A percentile compares a stretch with the other conserved stretches of the same genome.
Evolutionary conservation across 129 eudicot species (phyloP).

Genomic region (Centrapalus pauciflorus): DNA sequence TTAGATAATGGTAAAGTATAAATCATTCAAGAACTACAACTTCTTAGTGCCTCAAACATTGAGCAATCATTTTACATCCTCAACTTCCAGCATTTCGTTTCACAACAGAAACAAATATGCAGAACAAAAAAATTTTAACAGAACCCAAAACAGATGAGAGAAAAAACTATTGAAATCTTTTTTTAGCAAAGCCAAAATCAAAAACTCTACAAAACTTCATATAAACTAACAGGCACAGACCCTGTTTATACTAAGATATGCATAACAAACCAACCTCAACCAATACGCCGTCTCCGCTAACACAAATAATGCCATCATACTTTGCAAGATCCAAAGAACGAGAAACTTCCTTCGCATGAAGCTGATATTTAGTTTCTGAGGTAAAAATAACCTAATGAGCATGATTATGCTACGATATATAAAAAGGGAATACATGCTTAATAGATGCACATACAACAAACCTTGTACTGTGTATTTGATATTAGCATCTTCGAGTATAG

Average conservation of each 20-base stretch:
- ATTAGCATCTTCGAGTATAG: conserved; percentile 80
- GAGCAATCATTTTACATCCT: background rate
- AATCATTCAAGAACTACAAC: background rate
- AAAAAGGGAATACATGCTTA: background rate
- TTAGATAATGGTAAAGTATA: no score
- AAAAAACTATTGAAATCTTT: no score
- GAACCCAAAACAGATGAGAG: no score
- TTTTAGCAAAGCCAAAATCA: no score
- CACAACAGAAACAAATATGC: no score
- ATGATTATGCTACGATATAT: background rate
- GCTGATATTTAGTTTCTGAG: conserved; percentile 75
- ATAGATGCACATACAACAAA: conserved; percentile 19
- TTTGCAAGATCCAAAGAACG: conserved; percentile 58
- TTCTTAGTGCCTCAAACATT: background rate
- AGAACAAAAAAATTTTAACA: no score
- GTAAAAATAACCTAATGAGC: conserved; percentile 15
- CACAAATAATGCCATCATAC: conserved; percentile 89
- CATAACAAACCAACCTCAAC: conserved; percentile 69
- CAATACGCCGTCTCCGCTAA: conserved; percentile 88
- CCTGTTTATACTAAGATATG: no score
- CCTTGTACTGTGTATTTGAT: conserved; percentile 63
- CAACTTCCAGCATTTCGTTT: no score
- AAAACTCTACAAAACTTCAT: background rate
- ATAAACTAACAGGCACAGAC: no score
- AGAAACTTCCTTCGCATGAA: conserved; percentile 84